These are phyloP conservation scores for Parastagonospora nodorum DNA, from an alignment of 2,329 filamentous ascomycete genomes.

Conservation along the genomic window DNA sequence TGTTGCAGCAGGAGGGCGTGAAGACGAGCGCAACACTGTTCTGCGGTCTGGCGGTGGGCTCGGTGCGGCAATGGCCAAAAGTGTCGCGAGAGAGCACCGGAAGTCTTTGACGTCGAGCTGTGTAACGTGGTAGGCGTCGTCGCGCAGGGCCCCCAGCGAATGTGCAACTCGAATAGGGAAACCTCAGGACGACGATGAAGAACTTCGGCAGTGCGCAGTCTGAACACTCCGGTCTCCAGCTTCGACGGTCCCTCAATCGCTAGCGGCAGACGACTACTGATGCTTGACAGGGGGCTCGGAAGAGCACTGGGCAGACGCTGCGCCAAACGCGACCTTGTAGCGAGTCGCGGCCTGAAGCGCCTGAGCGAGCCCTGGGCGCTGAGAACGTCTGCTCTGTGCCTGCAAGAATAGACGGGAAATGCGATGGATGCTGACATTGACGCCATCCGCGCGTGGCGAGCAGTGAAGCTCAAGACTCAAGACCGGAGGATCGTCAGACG, in stretches of 20 bases:
- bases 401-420: not conserved
- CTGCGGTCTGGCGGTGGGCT: not conserved
- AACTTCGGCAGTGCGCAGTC: not conserved
- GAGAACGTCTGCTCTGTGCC: conserved; percentile 3
- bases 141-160: no score
- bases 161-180: no score
- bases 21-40: not conserved
- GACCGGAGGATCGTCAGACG: no score
- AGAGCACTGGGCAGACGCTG: no score
- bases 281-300: not conserved
- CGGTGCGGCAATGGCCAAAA: conserved; percentile 1
- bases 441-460: not conserved
- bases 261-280: not conserved
- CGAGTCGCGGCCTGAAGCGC: not conserved
- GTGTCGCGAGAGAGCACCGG: not conserved
- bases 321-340: not conserved
- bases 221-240: no score
- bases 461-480: no score
- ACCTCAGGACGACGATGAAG: no score
- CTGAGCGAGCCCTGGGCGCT: not conserved
- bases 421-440: not conserved
- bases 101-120: not conserved
- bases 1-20: not conserved
- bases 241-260: not conserved
- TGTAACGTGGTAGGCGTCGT: not conserved